Base-by-base conservation (phyloP, 768 basidiomycete species). In the Lentinula lateritia region DNA sequence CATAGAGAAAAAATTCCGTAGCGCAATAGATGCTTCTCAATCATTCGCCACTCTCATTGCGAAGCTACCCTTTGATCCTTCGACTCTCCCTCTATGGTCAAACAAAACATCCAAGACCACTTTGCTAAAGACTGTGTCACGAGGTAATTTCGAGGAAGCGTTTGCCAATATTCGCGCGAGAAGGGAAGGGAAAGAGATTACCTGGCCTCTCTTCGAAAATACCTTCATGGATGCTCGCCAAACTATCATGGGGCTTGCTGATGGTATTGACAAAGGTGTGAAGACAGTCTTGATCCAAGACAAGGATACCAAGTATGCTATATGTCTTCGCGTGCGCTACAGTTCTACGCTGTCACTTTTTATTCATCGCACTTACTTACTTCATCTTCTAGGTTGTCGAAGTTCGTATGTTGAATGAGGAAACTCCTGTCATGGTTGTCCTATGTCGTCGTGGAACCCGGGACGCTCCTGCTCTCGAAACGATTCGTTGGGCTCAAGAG, bases 191-290 rank as follows among this genome's bases (percentile, higher is more conserved):
- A 48, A 36, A 38, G 23, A 23, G 12, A 46, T 36, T 34, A 35
- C 58, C 5, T 55, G 61, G 54, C 52, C 52, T 16, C 38, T 61
- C 12, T 64, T 56, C 28, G 20, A n/a, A 35, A 58, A 61, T 53
- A n/a, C 60, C 2, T 64, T 60, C 38, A 56, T 64, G 54, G 63
- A 61, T 46, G 53, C 52, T 45, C 60, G 63, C 5, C 63, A 64
- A 45, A 64, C 63, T 6, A 20, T 57, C 5, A 61, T 64, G 60
- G 20, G 41, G 7, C n/a, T 64, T 10, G 60, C 46, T 28, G 42
- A 56, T 12, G 45, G 35, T 45, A 50, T 52, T n/a, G 55, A 61
- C 41, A 41, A 38, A 2, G 60, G 54, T 9, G 34, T 6, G 18
- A 45, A 39, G 12, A 46, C 45, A n/a, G 28, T 41, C 18, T 35